Base-by-base conservation (phyloP, 441 rosid genomes). In the Gossypium lobatum region DNA sequence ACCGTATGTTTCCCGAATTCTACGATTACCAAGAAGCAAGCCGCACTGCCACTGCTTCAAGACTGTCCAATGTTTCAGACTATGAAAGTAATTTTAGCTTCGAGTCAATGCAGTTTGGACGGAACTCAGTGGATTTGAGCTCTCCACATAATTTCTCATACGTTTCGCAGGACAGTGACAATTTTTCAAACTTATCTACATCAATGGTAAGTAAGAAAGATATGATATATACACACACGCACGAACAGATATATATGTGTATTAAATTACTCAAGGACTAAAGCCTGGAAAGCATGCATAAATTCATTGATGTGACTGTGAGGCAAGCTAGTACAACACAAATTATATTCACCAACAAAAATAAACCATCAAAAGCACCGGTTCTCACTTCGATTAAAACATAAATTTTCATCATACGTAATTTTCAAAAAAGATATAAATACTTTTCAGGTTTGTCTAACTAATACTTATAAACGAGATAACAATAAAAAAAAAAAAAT, bases 51-150 rank as follows among this genome's bases (percentile, higher is more conserved):
- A 4, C 63, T 25, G 80, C 82, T 9, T 82, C 83, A 53, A 76
- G 95, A 77, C 78, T 85, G 23, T 91, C 99, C 3, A 84, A 81
- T 81, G 39, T 79, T 70, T 85, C 97, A 8, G 97, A 88, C 25
- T 3, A 64, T 0, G 98, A 95, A 61, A 50, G 64, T 54, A 78
- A 76, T 72, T 0, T 25, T 54, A 85, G 88, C 84, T 92, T 83
- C 53, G 97, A 95, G 73, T 79, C 90, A 1, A 31, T 80, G 58
- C 72, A 59, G 13, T 67, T 70, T 39, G 90, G 88, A 66, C 74
- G 88, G 70, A 85, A 64, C 73, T 88, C 91, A n/a, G 0, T 85
- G 46, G 98, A 93, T 78, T 63, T 83, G 65, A 72, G 57, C 79
- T 74, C 84, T 76, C 81, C 82, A 2, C 76, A 79, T 2, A 87